These are phyloP conservation scores for Botrytis fabae DNA, from an alignment of 2,329 filamentous ascomycete genomes.

Conservation along the genomic window DNA sequence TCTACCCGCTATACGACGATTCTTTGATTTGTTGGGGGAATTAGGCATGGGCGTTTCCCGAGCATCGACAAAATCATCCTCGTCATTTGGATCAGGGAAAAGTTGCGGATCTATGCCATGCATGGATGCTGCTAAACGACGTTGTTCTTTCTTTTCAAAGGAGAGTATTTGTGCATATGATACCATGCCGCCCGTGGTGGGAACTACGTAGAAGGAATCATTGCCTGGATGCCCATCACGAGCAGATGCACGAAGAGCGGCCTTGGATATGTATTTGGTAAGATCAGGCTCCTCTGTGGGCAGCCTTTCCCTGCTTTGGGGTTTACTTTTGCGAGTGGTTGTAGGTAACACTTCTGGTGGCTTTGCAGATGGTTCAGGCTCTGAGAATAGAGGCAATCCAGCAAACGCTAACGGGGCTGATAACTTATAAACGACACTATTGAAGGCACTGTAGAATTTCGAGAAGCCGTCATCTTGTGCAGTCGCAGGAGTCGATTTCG, in stretches of 20 bases:
- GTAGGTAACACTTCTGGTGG: constrained; percentile 44
- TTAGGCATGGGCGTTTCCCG: constrained; percentile 56
- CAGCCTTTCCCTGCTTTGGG: constrained; percentile 36
- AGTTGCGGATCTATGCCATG: constrained; percentile 43
- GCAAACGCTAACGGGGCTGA: constrained; percentile 92
- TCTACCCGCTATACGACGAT: constrained; percentile 38
- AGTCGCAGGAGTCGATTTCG: constrained; percentile 35
- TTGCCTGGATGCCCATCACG: constrained; percentile 63
- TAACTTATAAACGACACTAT: constrained; percentile 81
- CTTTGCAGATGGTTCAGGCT: constrained; percentile 45
- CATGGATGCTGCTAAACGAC: constrained; percentile 55
- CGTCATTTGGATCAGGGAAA: constrained; percentile 57
- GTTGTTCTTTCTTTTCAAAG: constrained; percentile 66
- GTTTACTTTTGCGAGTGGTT: constrained; percentile 39
- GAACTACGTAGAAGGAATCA: constrained; percentile 93
- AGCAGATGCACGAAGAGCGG: constrained; percentile 76
- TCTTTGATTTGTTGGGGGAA: constrained; percentile 46
- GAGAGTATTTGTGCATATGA: constrained; percentile 89
- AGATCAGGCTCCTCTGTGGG: constrained; percentile 66
- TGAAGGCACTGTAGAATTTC: constrained; percentile 89
- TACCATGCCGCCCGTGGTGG: constrained; percentile 84
- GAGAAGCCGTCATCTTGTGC: constrained; percentile 75
- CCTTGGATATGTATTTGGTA: constrained; percentile 78
- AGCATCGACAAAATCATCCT: constrained; percentile 92
- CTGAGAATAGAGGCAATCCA: constrained; percentile 72